Evolutionary conservation across 129 eudicot species (phyloP), one percentile per base, ranked within the genome.

Genomic region (Chrysanthemum lavandulifolium): DNA sequence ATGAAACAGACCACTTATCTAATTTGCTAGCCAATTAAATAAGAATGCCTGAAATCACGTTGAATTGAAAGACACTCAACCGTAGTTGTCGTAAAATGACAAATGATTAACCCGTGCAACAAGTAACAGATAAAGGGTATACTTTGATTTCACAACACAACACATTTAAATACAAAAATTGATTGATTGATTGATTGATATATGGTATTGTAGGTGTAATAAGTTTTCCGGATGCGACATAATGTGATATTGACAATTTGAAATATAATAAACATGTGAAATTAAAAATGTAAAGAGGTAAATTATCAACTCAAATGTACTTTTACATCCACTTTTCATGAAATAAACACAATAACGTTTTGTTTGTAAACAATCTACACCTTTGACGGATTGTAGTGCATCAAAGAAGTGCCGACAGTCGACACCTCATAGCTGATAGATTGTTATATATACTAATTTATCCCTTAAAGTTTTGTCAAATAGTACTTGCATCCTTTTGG

Each of bases 391-490:
- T 9, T 70, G 53, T 64, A 36, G 51, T 25, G 27, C 55, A 8
- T 48, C 54, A 53, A 76, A 77, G 48, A 52, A 48, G 59, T 27
- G 31, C 31, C 31, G 31, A 29, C 31, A 77, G 23, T 72, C 50
- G 76, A 63, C 76, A 78, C 16, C 57, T 25, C 67, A 40, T 63
- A 36, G 65, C 16, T 61, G 50, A 52, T 77, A 70, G 71, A 51
- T 62, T 63, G 40, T 50, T 40, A 70, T 62, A 78, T 52, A 43
- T 71, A 65, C 65, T 0, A 53, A 51, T 7, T 70, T 71, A 40
- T 29, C 52, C 72, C 81, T 71, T 78, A 16, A 78, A 71, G 67
- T 70, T 31, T 62, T 43, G 53, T 62, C 31, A 62, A 71, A 59
- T 49, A 29, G 47, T 0, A 78, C 5, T 47, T 53, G 10, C 52